These are phyloP conservation scores for Scleroderma citrinum DNA, from an alignment of 768 basidiomycete genomes.

Conservation along the genomic window DNA sequence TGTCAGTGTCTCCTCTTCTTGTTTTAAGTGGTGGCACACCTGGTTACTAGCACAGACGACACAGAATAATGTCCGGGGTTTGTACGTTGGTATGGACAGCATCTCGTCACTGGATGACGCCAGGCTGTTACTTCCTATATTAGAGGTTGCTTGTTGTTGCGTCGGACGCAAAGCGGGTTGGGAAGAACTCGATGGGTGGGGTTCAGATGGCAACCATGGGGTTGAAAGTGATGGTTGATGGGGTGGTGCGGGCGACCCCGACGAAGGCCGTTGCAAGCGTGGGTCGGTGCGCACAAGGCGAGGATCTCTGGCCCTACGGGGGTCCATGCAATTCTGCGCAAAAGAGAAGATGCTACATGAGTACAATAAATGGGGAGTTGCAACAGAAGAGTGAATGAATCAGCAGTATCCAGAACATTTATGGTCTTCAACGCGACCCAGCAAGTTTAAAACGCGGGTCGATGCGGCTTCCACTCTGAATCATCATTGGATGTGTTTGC, in stretches of 20 bases:
- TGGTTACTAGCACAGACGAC: conserved; percentile 99
- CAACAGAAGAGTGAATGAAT: conserved; percentile 31
- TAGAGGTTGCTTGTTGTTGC: conserved; percentile 10
- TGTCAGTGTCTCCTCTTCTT: conserved; percentile 10
- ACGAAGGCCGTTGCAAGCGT: conserved; percentile 48
- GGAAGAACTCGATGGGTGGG: conserved; percentile 1
- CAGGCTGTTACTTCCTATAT: conserved; percentile 2
- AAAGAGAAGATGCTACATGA: conserved; percentile 8
- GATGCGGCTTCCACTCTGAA: conserved; percentile 90
- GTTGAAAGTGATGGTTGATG: conserved; percentile 11
- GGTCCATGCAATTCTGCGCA: conserved; percentile 52
- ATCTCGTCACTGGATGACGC: conserved; percentile 2
- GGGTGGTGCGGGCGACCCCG: conserved; percentile 30
- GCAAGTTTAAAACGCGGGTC: conserved; percentile 42
- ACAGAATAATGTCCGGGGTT: conserved; percentile 81
- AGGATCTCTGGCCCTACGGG: conserved; percentile 74
- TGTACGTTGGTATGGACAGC: conserved; percentile 35
- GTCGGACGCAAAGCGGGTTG: conserved; percentile 11
- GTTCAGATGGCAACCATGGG: conserved; percentile 18
- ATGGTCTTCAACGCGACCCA: conserved; percentile 72
- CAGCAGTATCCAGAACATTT: conserved; percentile 94
- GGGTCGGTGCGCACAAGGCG: conserved; percentile 69
- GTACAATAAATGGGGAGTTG: conserved; percentile 11
- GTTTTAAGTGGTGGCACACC: conserved; percentile 35
- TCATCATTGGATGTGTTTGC: conserved; percentile 48